A percentile compares a stretch with the other conserved stretches of the same genome.
Evolutionary conservation across 148 eudicot genomes (phyloP).

Genomic region (Pharnaceum exiguum): DNA sequence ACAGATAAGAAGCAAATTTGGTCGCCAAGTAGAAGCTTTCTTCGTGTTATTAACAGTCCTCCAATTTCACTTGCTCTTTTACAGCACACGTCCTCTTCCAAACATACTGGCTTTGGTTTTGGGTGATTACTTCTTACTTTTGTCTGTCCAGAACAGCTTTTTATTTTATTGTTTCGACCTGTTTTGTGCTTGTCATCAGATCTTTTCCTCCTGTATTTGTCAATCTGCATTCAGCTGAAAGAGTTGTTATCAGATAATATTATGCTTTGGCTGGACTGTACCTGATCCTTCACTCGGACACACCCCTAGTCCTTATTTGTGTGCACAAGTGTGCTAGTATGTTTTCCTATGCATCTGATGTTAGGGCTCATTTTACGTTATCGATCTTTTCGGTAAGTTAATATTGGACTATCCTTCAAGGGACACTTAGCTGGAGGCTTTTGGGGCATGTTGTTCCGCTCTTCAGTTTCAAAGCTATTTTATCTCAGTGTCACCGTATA

Average conservation of each 20-base stretch:
- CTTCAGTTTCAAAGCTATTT: no score
- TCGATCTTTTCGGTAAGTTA: no score
- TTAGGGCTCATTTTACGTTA: no score
- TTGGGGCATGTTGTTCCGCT: no score
- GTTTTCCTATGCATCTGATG: no score
- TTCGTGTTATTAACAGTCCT: slow-evolving; percentile 66
- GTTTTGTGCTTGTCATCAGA: background rate
- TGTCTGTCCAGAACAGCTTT: background rate
- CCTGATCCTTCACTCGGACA: background rate
- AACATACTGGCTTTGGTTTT: slow-evolving; percentile 81
- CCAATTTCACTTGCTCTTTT: slow-evolving; percentile 90
- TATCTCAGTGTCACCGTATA: no score
- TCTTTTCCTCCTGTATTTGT: background rate
- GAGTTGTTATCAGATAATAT: background rate
- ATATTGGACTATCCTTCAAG: no score
- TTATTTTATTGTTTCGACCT: background rate
- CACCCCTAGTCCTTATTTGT: background rate
- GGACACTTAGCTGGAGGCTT: no score
- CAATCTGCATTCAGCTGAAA: background rate
- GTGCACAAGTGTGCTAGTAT: no score
- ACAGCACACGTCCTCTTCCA: slow-evolving; percentile 95
- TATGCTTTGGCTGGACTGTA: background rate
- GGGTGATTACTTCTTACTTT: slow-evolving; percentile 45
- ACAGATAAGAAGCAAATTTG: slow-evolving; percentile 86
- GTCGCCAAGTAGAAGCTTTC: slow-evolving; percentile 85